Base-by-base conservation (phyloP, 768 basidiomycete species). In the Tremella fuciformis region DNA sequence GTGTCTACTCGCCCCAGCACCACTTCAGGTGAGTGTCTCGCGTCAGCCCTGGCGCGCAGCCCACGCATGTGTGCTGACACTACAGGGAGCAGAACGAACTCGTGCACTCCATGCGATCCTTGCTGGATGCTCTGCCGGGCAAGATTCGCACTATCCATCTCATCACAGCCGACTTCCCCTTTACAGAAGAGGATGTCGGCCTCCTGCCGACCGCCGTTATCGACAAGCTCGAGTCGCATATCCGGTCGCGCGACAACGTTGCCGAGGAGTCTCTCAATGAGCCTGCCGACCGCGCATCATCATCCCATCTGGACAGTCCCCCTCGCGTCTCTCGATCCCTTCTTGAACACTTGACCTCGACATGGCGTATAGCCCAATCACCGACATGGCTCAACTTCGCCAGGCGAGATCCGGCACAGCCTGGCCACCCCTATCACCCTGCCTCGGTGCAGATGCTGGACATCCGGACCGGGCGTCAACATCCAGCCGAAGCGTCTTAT, bases 361-460 rank as follows among this genome's bases (percentile, higher is more conserved):
- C 47, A 18, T 76, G 71, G 74, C 34, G 71, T 25, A 60, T 75
- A 19, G 69, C 60, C 13, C 74, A 75, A 53, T 59, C 66, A 0
- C 74, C 74, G 11, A 65, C 63, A 6, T 75, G 74, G 74, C 53
- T 75, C 6, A 61, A 69, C 29, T 75, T 65, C 48, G 62, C 68
- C n/a, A 53, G 50, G 16, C 50, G 68, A 15, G 71, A 73, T 54
- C 66, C 66, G 13, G 54, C 63, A 2, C 60, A 55, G n/a, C 63
- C 66, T 22, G 47, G 60, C 8, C 70, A 75, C 44, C 73, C 73
- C 2, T 60, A 59, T n/a, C 67, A 71, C 53, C 69, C 65, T 2
- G 58, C 57, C 22, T 63, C 65, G 15, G 50, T 54, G 4, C 51
- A 19, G 25, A 50, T 39, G 39, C 11, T 38, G 22, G 26, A 52